phyloP scores from a whole-genome alignment of 176 grass and related monocot genomes.

The Eragrostis nindensis region DNA sequence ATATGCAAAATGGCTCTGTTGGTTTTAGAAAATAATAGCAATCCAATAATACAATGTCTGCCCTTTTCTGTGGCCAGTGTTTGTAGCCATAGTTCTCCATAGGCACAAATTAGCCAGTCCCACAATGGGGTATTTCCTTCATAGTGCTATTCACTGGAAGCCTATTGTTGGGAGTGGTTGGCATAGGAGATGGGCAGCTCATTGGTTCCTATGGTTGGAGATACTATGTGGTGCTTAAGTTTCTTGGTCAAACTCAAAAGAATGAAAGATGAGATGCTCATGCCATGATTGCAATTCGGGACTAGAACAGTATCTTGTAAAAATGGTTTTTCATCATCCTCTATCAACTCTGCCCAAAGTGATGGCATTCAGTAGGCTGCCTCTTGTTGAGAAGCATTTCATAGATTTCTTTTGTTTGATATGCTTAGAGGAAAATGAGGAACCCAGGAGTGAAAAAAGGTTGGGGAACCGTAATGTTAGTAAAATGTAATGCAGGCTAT shows the following conservation, averaged over 20 bases:
- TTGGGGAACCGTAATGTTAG: no score
- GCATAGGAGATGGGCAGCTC: neutral
- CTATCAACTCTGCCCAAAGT: neutral
- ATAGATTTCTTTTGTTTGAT: neutral
- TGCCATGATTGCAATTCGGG: no score
- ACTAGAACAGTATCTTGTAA: no score
- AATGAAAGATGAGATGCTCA: no score
- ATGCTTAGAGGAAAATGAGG: neutral
- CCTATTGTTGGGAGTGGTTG: slow-evolving; percentile 24
- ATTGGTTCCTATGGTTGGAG: no score
- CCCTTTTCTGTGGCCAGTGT: slow-evolving; percentile 6
- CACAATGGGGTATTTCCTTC: neutral
- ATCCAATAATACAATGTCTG: slow-evolving; percentile 19
- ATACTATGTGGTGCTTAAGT: no score
- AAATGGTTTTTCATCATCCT: slow-evolving; percentile 10
- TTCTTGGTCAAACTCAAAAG: no score
- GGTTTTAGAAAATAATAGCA: slow-evolving; percentile 10
- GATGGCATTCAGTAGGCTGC: neutral
- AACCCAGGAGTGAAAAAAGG: neutral
- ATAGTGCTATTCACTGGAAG: neutral
- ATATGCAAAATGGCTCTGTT: slow-evolving; percentile 6
- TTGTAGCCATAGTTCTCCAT: slow-evolving; percentile 33
- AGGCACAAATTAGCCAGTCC: neutral
- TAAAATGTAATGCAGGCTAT: no score
- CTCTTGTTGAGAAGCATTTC: neutral